These are phyloP conservation scores for Solanum virginianum DNA, from an alignment of 257 asterid species.

Conservation along the genomic window DNA sequence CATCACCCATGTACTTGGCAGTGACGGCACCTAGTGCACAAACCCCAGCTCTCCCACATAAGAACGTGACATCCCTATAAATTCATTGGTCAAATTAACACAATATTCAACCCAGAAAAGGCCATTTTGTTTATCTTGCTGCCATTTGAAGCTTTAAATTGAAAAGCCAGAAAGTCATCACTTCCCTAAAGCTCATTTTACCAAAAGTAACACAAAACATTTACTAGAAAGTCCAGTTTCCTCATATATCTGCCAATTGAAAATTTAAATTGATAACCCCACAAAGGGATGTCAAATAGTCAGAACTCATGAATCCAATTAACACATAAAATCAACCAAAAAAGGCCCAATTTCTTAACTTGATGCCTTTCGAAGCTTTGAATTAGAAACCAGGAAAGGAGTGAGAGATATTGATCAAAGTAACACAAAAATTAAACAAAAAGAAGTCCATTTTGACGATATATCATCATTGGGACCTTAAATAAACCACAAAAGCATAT, in stretches of 20 bases:
- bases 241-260: neutral
- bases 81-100: neutral
- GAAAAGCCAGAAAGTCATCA: neutral
- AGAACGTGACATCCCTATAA: conserved; percentile 49
- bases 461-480: neutral
- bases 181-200: neutral
- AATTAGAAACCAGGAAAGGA: neutral
- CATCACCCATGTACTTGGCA: conserved; percentile 39
- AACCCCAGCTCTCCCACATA: conserved; percentile 66
- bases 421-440: neutral
- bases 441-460: neutral
- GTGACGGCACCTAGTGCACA: conserved; percentile 74
- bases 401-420: neutral
- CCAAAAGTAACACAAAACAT: neutral
- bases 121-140: neutral
- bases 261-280: conserved; percentile 11
- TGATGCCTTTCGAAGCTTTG: neutral
- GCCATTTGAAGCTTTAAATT: neutral
- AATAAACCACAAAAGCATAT: neutral
- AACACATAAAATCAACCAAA: neutral
- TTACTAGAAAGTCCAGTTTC: neutral
- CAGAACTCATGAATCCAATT: conserved; percentile 1
- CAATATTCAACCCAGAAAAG: neutral
- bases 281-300: conserved; percentile 44
- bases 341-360: neutral